Evolutionary conservation across 306 rosid genomes (phyloP).

Genomic region (Cyamopsis tetragonoloba): DNA sequence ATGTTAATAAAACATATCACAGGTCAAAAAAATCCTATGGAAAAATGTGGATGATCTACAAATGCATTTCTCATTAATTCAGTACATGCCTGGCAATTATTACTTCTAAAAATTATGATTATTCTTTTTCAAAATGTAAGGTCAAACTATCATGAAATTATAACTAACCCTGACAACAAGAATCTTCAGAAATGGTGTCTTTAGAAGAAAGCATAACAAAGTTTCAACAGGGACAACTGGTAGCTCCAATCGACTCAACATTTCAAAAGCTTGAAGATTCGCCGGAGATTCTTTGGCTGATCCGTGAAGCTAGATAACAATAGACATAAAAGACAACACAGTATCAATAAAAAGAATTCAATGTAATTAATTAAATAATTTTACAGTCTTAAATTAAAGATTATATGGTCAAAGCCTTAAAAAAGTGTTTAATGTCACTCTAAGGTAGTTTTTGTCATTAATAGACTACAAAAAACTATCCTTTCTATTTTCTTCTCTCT

Average conservation of each 20-base stretch:
- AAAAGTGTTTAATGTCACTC: too few species aligned
- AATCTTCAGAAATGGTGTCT: constrained; percentile 7
- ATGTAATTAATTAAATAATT: not conserved
- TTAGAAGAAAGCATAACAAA: not conserved
- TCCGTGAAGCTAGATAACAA: not conserved
- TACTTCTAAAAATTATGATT: too few species aligned
- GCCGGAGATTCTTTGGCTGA: not conserved
- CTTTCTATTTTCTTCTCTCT: not conserved
- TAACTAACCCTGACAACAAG: not conserved
- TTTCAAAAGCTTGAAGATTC: not conserved
- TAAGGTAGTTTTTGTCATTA: too few species aligned
- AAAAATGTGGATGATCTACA: too few species aligned
- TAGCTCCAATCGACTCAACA: not conserved
- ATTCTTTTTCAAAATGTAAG: not conserved
- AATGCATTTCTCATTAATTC: too few species aligned
- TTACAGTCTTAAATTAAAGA: not conserved
- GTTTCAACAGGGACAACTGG: not conserved
- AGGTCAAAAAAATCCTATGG: too few species aligned
- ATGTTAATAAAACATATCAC: too few species aligned
- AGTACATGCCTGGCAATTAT: too few species aligned
- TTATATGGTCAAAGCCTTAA: too few species aligned
- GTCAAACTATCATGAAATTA: not conserved
- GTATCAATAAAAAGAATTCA: too few species aligned
- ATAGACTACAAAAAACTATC: too few species aligned
- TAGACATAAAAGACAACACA: not conserved